Conservation (phyloP, 2,329 filamentous ascomycete species). For the Botryotinia convoluta region DNA sequence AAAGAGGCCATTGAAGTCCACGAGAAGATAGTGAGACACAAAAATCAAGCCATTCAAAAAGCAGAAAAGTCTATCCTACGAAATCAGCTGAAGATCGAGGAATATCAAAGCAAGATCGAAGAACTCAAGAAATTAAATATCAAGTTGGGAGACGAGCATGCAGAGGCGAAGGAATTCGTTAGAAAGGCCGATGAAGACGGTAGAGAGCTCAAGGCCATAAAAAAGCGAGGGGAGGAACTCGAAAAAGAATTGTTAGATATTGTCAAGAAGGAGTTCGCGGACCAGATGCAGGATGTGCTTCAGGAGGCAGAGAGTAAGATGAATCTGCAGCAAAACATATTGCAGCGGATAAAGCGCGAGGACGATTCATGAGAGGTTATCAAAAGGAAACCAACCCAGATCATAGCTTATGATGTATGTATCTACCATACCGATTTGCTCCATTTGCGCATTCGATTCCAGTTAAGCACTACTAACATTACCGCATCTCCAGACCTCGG, state of each 20-base stretch:
- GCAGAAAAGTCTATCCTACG: too few species aligned
- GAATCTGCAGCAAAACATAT: background rate
- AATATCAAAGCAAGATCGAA: too few species aligned
- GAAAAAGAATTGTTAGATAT: background rate
- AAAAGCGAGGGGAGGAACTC: background rate
- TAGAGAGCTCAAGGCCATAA: background rate
- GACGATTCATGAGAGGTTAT: background rate
- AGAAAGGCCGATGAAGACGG: too few species aligned
- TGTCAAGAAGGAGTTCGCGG: background rate
- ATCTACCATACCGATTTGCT: too few species aligned
- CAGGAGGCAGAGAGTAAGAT: background rate
- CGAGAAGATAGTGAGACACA: background rate
- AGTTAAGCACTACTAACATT: too few species aligned
- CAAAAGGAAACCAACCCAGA: too few species aligned
- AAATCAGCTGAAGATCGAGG: too few species aligned
- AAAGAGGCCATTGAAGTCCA: background rate
- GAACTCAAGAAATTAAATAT: too few species aligned
- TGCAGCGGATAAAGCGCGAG: background rate
- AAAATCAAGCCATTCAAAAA: too few species aligned
- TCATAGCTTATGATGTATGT: background rate
- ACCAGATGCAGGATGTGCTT: background rate
- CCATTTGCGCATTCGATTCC: too few species aligned
- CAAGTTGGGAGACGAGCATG: too few species aligned
- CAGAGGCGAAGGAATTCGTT: too few species aligned
- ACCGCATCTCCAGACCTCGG: background rate